Conservation (phyloP, 2,329 filamentous ascomycete species). For the Cladophialophora psammophila region DNA sequence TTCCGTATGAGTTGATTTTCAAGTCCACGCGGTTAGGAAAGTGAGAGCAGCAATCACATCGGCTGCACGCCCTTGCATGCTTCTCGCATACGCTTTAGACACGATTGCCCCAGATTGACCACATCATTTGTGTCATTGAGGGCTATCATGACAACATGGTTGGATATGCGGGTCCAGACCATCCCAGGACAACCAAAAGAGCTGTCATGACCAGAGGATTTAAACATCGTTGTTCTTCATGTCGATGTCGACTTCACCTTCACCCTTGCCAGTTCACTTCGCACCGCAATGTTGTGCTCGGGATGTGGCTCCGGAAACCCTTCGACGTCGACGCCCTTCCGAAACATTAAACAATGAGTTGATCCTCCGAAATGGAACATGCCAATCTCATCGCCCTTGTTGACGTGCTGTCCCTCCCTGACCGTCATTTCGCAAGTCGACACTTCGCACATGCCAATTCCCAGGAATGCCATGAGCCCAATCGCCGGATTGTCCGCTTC, state of each 20-base stretch:
- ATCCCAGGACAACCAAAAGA: too few species aligned
- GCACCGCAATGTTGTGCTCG: constrained; percentile 52
- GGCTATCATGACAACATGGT: too few species aligned
- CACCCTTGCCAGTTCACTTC: constrained; percentile 49
- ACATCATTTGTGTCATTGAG: too few species aligned
- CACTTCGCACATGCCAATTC: constrained; percentile 79
- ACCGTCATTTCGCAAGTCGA: constrained; percentile 76
- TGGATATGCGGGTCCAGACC: too few species aligned
- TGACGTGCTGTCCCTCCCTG: constrained; percentile 68
- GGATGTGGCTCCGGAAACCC: constrained; percentile 49
- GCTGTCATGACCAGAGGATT: too few species aligned
- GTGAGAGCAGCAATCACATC: too few species aligned
- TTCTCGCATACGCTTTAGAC: too few species aligned
- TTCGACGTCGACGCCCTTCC: constrained; percentile 51
- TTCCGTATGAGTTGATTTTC: too few species aligned
- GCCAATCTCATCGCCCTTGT: constrained; percentile 74
- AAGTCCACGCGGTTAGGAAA: too few species aligned
- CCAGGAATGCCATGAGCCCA: constrained; percentile 73
- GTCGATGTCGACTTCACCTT: constrained; percentile 37
- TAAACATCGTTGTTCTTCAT: neutral
- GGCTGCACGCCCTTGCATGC: too few species aligned
- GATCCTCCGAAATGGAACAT: constrained; percentile 85
- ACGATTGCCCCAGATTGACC: too few species aligned
- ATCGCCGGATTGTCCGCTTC: constrained; percentile 72
- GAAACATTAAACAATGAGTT: constrained; percentile 73